Evolutionary conservation across 768 basidiomycete species (phyloP).

Genomic region (Lactifluus volemus): DNA sequence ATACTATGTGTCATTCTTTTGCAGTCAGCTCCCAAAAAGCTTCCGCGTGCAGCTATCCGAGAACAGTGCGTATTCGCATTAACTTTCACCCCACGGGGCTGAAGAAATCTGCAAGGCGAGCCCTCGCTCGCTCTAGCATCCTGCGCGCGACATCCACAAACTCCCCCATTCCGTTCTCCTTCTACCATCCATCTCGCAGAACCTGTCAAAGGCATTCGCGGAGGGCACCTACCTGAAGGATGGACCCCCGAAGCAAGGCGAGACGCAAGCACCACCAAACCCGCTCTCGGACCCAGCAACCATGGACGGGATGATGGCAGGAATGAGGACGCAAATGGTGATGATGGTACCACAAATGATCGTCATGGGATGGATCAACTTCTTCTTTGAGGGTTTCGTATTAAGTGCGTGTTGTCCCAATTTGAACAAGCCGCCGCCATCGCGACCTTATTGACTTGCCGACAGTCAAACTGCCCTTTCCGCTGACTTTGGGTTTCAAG

Average conservation of each 20-base stretch:
- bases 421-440: background rate
- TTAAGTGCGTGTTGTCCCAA: conserved; percentile 55
- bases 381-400: conserved; percentile 98
- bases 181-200: conserved; percentile 70
- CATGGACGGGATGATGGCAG: conserved; percentile 98
- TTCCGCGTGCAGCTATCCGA: conserved; percentile 66
- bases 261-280: conserved; percentile 53
- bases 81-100: conserved; percentile 1
- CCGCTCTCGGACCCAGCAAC: conserved; percentile 82
- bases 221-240: conserved; percentile 83
- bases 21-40: conserved; percentile 75
- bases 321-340: conserved; percentile 98
- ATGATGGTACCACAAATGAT: conserved; percentile 99
- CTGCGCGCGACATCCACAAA: conserved; percentile 72
- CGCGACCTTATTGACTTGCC: conserved; percentile 4
- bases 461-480: conserved; percentile 92
- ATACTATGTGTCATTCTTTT: conserved; percentile 89
- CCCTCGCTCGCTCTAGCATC: conserved; percentile 73
- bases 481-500: conserved; percentile 93
- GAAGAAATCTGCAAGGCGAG: conserved; percentile 41
- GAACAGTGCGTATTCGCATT: conserved; percentile 70
- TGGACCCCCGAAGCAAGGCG: conserved; percentile 59
- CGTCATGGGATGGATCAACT: conserved; percentile 99
- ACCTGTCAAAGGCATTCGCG: conserved; percentile 62
- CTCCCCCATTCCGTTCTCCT: conserved; percentile 69